A percentile compares a stretch with the other conserved stretches of the same genome.
phyloP scores from a whole-genome alignment of 148 eudicot species.

The Chenopodium formosanum region DNA sequence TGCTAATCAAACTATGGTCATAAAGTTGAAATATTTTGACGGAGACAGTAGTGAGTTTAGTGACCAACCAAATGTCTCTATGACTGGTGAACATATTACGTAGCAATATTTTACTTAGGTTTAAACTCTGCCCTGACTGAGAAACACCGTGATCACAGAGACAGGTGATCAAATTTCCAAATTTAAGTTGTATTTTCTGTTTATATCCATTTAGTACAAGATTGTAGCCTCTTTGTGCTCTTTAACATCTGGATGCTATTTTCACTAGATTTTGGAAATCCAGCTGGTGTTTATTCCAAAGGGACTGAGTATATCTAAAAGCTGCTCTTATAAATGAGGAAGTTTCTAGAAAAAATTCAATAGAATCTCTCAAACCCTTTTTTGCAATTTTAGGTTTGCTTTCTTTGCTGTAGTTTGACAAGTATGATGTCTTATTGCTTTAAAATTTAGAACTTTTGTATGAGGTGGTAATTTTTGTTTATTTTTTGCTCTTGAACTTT shows the following conservation, averaged over 20 bases:
- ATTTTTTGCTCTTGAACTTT: conserved; percentile 24
- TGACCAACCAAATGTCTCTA: neutral
- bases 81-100: neutral
- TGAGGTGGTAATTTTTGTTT: conserved; percentile 12
- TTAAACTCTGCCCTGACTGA: neutral
- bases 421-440: neutral
- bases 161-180: neutral
- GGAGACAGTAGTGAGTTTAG: neutral
- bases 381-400: neutral
- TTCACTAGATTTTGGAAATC: neutral
- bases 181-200: neutral
- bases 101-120: neutral
- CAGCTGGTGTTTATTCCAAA: neutral
- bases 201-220: neutral
- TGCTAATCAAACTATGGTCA: neutral
- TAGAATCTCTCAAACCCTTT: neutral
- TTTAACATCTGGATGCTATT: neutral
- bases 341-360: neutral
- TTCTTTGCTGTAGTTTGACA: neutral
- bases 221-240: neutral
- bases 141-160: neutral
- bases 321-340: neutral
- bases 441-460: neutral
- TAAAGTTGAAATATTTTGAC: neutral
- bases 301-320: neutral